Percentiles rank a stretch among this genome's conserved stretches.
Conservation (phyloP, 148 eudicot genomes). For the Amaranthus hypochondriacus region DNA sequence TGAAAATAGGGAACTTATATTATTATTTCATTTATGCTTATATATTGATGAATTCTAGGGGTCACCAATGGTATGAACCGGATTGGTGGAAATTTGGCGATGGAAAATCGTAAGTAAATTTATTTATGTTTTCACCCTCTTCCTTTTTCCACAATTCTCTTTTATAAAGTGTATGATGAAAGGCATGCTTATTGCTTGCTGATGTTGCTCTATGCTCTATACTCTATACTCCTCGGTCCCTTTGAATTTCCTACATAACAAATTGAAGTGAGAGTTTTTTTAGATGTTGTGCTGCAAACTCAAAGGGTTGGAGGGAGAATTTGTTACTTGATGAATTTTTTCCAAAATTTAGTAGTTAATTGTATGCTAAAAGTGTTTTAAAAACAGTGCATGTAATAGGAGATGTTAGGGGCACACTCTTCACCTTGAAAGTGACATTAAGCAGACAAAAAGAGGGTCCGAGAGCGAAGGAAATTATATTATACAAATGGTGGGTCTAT, state of each 20-base stretch:
- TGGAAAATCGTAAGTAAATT: slow-evolving; percentile 67
- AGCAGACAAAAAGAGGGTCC: no score
- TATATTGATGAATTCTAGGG: slow-evolving; percentile 35
- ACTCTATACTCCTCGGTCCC: neutral
- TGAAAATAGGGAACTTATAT: neutral
- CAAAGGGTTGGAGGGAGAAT: no score
- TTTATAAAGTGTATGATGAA: neutral
- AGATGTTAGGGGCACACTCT: no score
- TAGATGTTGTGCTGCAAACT: no score
- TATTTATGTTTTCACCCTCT: neutral
- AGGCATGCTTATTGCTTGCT: slow-evolving; percentile 5
- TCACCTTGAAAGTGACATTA: no score
- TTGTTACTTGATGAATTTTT: no score
- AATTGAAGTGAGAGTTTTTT: no score
- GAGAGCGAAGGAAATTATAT: no score
- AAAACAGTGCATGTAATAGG: no score
- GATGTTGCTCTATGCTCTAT: neutral
- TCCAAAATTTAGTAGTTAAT: no score
- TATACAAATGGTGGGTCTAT: no score
- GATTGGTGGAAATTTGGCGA: slow-evolving; percentile 99
- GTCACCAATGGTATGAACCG: slow-evolving; percentile 88
- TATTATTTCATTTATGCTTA: slow-evolving; percentile 7
- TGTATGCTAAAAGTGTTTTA: no score
- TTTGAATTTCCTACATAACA: neutral
- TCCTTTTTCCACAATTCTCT: neutral